A percentile compares a stretch with the other conserved stretches of the same genome.
phyloP scores from a whole-genome alignment of 2,329 filamentous ascomycete species.

The Colletotrichum ledebouriae region DNA sequence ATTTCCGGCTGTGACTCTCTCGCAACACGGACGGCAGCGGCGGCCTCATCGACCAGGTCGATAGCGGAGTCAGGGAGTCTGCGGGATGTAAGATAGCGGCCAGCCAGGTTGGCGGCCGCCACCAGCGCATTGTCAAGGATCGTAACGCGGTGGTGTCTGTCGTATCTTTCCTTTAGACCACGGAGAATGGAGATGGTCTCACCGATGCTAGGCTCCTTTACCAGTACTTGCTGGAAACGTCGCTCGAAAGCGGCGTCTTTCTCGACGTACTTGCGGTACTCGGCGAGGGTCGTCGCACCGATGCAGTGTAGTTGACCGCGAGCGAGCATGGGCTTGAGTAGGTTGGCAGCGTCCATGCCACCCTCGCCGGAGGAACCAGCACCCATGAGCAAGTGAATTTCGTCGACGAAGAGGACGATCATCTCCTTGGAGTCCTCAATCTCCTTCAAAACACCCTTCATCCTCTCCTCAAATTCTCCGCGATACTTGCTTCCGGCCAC shows the following conservation, averaged over 20 bases:
- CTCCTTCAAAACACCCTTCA: slow-evolving; percentile 99
- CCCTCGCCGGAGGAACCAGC: slow-evolving; percentile 94
- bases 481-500: slow-evolving; percentile 99
- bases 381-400: slow-evolving; percentile 98
- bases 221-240: slow-evolving; percentile 97
- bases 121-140: slow-evolving; percentile 96
- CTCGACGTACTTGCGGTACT: slow-evolving; percentile 99
- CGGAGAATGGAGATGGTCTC: slow-evolving; percentile 99
- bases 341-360: slow-evolving; percentile 98
- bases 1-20: slow-evolving; percentile 97
- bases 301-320: slow-evolving; percentile 98
- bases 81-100: slow-evolving; percentile 91
- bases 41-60: slow-evolving; percentile 95
- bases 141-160: slow-evolving; percentile 97
- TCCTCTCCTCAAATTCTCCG: slow-evolving; percentile 98
- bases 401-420: slow-evolving; percentile 98
- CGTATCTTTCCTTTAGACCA: slow-evolving; percentile 97
- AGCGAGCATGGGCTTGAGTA: slow-evolving; percentile 98
- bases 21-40: slow-evolving; percentile 94
- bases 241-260: slow-evolving; percentile 98
- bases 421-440: slow-evolving; percentile 95
- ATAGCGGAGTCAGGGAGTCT: slow-evolving; percentile 96
- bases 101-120: slow-evolving; percentile 88
- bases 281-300: slow-evolving; percentile 92
- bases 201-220: slow-evolving; percentile 89